Percentiles rank a stretch among this genome's conserved stretches.
Conservation (phyloP, 164 flowering plant genomes). For the Stephania cephalantha region DNA sequence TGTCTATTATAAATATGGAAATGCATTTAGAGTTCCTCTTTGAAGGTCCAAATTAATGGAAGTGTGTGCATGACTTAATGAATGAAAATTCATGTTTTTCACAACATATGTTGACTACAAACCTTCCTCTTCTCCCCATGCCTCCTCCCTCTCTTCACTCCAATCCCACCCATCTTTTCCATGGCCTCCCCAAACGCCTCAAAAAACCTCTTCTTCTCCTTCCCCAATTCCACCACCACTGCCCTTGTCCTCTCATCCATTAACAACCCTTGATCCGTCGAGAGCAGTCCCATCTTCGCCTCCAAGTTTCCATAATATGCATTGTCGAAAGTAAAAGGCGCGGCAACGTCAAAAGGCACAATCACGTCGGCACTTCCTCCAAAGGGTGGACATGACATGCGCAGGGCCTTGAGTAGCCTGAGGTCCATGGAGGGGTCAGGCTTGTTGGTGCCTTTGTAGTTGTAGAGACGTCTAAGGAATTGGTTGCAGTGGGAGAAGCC, state of each 20-base stretch:
- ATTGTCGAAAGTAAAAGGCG: constrained; percentile 74
- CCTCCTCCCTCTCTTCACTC: constrained; percentile 56
- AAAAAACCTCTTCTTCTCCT: constrained; percentile 61
- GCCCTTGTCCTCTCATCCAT: constrained; percentile 61
- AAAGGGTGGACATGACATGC: constrained; percentile 58
- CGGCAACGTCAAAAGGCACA: constrained; percentile 71
- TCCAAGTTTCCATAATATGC: constrained; percentile 60
- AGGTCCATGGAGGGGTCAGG: constrained; percentile 71
- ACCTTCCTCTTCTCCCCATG: constrained; percentile 74
- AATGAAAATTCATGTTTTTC: not conserved
- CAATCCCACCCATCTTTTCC: constrained; percentile 81
- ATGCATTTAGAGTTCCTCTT: no score
- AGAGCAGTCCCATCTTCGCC: constrained; percentile 57
- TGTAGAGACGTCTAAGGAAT: constrained; percentile 51
- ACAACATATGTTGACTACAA: constrained; percentile 33
- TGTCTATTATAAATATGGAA: no score
- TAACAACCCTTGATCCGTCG: constrained; percentile 64
- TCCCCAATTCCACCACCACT: constrained; percentile 49
- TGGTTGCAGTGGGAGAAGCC: constrained; percentile 78
- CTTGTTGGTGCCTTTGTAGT: constrained; percentile 39
- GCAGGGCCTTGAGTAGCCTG: constrained; percentile 55
- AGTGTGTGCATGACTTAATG: no score
- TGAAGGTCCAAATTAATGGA: no score
- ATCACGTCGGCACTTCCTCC: constrained; percentile 61
- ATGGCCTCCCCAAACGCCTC: constrained; percentile 67